phyloP scores from a whole-genome alignment of 345 rosid genomes.

The Hevea brasiliensis region DNA sequence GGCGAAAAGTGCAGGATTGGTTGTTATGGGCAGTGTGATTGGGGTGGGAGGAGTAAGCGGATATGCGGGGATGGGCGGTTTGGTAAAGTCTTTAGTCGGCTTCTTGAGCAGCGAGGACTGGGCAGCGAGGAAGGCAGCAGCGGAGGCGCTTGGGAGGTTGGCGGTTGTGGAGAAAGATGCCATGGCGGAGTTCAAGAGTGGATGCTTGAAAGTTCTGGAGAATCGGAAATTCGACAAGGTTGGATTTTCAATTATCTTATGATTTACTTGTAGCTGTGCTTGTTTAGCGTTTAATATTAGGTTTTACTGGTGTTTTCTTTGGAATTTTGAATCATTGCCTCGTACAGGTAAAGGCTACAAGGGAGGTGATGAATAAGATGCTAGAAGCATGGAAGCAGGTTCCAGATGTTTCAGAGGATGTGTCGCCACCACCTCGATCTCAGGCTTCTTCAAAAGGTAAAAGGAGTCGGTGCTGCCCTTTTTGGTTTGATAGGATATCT shows the following conservation, averaged over 20 bases:
- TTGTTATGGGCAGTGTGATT: conserved; percentile 79
- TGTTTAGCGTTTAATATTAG: background rate
- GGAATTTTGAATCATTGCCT: conserved; percentile 2
- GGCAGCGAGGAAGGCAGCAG: conserved; percentile 90
- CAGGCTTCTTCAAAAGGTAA: conserved; percentile 70
- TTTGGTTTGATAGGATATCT: background rate
- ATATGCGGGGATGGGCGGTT: conserved; percentile 30
- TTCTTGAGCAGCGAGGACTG: conserved; percentile 74
- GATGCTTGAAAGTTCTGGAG: conserved; percentile 67
- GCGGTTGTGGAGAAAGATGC: conserved; percentile 69
- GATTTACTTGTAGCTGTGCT: conserved; percentile 10
- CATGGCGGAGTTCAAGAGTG: conserved; percentile 62
- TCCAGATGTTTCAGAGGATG: conserved; percentile 79
- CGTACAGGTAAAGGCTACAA: conserved; percentile 76
- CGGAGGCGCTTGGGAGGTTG: conserved; percentile 72
- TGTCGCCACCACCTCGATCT: conserved; percentile 63
- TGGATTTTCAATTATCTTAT: background rate
- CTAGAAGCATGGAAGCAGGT: conserved; percentile 92
- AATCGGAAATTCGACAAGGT: conserved; percentile 86
- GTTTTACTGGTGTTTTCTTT: background rate
- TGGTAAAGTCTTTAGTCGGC: conserved; percentile 60
- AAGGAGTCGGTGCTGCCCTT: background rate
- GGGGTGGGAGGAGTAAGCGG: conserved; percentile 66
- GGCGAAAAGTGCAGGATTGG: conserved; percentile 76
- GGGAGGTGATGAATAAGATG: conserved; percentile 90